phyloP scores from a whole-genome alignment of 2,329 filamentous ascomycete species.

The Fusarium acutatum region DNA sequence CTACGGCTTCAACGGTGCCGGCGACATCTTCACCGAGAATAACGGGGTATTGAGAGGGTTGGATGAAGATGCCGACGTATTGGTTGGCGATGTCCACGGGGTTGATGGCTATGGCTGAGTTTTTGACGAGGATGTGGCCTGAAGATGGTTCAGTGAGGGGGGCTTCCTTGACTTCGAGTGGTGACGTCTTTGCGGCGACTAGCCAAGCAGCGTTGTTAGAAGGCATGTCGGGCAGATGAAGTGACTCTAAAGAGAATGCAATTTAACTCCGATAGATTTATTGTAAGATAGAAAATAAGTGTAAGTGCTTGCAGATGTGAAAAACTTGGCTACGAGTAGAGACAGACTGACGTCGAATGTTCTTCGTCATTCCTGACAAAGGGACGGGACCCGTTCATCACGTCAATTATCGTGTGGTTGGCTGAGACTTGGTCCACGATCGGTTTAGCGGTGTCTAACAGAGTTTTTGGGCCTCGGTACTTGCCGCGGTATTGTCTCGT shows the following conservation, averaged over 20 bases:
- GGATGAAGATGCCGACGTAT: conserved; percentile 9
- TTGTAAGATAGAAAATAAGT: not conserved
- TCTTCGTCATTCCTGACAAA: not conserved
- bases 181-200: conserved; percentile 16
- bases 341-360: not conserved
- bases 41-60: conserved; percentile 6
- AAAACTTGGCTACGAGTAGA: not conserved
- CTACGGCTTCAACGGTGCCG: conserved; percentile 45
- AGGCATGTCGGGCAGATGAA: conserved; percentile 16
- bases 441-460: conserved; percentile 13
- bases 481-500: not conserved
- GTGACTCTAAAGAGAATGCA: too few relatives aligned
- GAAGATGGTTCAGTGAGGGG: conserved; percentile 1
- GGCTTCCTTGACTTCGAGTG: conserved; percentile 23
- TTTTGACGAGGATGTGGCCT: conserved; percentile 40
- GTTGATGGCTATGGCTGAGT: conserved; percentile 46
- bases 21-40: conserved; percentile 46
- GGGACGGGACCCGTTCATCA: not conserved
- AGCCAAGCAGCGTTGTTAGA: conserved; percentile 22
- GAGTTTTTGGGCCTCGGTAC: not conserved
- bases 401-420: conserved; percentile 2
- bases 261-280: too few relatives aligned
- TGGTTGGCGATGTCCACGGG: conserved; percentile 42
- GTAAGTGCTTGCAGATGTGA: not conserved
- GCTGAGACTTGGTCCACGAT: not conserved